Evolutionary conservation across 2,329 filamentous ascomycete species (phyloP).

Genomic region (Fusarium sp.): DNA sequence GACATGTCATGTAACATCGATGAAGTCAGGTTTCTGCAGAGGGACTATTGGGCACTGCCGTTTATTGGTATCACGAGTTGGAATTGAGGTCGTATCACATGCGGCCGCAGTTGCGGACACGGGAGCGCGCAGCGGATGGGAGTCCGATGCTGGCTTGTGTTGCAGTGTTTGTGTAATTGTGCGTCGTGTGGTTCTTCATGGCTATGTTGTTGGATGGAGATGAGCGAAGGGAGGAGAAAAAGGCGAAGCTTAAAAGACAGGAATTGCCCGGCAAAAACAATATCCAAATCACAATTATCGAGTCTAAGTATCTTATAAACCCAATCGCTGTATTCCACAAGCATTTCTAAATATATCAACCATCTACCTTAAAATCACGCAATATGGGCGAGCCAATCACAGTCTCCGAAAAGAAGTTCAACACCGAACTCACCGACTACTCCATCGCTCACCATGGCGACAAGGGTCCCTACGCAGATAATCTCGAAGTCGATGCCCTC

Average conservation of each 20-base stretch:
- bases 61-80: background rate
- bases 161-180: background rate
- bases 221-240: background rate
- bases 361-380: background rate
- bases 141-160: background rate
- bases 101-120: background rate
- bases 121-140: background rate
- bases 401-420: constrained; percentile 54
- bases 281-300: background rate
- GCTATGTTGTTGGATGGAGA: background rate
- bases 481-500: constrained; percentile 60
- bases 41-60: background rate
- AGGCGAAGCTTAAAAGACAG: background rate
- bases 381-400: constrained; percentile 44
- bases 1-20: background rate
- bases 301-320: background rate
- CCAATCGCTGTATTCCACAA: background rate
- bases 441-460: constrained; percentile 49
- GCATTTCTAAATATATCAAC: background rate
- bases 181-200: background rate
- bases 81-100: background rate
- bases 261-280: background rate
- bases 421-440: constrained; percentile 57
- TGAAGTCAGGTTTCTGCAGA: background rate
- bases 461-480: constrained; percentile 57